Percentiles rank a stretch among this genome's conserved stretches.
phyloP scores from a whole-genome alignment of 2,329 filamentous ascomycete species.

The Penicillium sp. region DNA sequence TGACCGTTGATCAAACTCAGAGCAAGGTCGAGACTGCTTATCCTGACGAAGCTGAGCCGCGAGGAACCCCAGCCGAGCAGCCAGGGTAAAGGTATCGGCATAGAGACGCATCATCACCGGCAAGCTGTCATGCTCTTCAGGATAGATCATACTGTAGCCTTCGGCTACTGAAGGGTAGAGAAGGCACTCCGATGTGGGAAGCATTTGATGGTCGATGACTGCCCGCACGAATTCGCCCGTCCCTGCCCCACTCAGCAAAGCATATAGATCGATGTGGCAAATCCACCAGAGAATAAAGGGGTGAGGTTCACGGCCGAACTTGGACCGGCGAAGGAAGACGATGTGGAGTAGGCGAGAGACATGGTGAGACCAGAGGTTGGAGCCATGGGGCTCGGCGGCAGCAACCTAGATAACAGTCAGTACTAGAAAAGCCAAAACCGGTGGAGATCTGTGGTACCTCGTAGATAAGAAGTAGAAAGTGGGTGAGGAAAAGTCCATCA shows the following conservation, averaged over 20 bases:
- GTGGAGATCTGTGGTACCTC: conserved; percentile 40
- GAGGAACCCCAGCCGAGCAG: conserved; percentile 43
- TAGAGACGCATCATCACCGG: conserved; percentile 44
- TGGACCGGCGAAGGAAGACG: conserved; percentile 44
- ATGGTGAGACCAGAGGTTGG: conserved; percentile 53
- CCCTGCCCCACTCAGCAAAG: conserved; percentile 50
- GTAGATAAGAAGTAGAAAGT: conserved; percentile 54
- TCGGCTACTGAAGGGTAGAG: conserved; percentile 35
- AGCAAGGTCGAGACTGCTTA: conserved; percentile 20
- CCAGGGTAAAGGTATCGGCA: conserved; percentile 43
- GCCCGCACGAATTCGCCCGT: conserved; percentile 48
- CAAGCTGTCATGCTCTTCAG: conserved; percentile 36
- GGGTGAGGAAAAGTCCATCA: conserved; percentile 53
- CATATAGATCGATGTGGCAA: conserved; percentile 53
- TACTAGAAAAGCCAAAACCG: conserved; percentile 11
- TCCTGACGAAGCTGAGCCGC: conserved; percentile 40
- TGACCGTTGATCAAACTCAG: conserved; percentile 24
- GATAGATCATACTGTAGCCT: conserved; percentile 34
- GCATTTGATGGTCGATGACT: conserved; percentile 45
- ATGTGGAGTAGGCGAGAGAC: conserved; percentile 50
- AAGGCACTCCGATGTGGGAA: conserved; percentile 41
- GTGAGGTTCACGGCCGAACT: conserved; percentile 44
- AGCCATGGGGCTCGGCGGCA: conserved; percentile 42
- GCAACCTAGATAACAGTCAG: conserved; percentile 37
- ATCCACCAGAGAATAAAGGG: conserved; percentile 53